Percentiles rank a stretch among this genome's conserved stretches.
These are phyloP conservation scores for Umbelopsis ramanniana DNA, from an alignment of 192 early-diverging fungal species.

Conservation along the genomic window DNA sequence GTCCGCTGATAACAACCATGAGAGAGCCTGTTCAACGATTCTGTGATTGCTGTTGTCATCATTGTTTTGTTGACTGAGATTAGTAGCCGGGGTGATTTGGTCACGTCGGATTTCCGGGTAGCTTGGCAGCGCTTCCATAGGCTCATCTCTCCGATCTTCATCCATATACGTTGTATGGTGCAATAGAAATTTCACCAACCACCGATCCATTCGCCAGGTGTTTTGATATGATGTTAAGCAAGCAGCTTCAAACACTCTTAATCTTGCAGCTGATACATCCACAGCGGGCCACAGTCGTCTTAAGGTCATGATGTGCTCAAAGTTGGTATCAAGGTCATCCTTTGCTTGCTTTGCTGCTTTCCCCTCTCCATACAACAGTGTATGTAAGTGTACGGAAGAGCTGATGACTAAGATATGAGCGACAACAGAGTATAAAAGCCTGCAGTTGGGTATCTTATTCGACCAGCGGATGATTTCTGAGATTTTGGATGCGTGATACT, in stretches of 20 bases:
- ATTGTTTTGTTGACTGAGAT: not conserved
- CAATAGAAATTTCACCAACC: conserved; percentile 16
- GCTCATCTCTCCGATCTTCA: conserved; percentile 17
- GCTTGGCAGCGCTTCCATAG: not conserved
- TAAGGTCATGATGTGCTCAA: conserved; percentile 23
- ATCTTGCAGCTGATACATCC: conserved; percentile 21
- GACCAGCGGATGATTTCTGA: conserved; percentile 24
- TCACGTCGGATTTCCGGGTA: not conserved
- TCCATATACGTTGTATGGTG: conserved; percentile 23
- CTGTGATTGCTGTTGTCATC: conserved; percentile 10
- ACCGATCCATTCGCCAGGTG: conserved; percentile 20
- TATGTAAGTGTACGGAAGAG: conserved; percentile 21
- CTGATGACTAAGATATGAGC: conserved; percentile 21
- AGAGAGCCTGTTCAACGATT: conserved; percentile 23
- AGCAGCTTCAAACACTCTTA: conserved; percentile 15
- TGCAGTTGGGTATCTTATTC: conserved; percentile 14
- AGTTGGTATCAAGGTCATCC: conserved; percentile 21
- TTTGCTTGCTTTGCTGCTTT: conserved; percentile 13
- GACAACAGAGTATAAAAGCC: not conserved
- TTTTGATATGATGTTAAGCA: conserved; percentile 22
- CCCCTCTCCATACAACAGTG: conserved; percentile 4
- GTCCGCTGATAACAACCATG: conserved; percentile 21
- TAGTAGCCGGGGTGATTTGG: not conserved
- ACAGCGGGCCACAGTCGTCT: conserved; percentile 16
- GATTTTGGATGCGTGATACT: conserved; percentile 23